Evolutionary conservation across 192 early-diverging fungal genomes (phyloP).

Genomic region (Podila epicladia): DNA sequence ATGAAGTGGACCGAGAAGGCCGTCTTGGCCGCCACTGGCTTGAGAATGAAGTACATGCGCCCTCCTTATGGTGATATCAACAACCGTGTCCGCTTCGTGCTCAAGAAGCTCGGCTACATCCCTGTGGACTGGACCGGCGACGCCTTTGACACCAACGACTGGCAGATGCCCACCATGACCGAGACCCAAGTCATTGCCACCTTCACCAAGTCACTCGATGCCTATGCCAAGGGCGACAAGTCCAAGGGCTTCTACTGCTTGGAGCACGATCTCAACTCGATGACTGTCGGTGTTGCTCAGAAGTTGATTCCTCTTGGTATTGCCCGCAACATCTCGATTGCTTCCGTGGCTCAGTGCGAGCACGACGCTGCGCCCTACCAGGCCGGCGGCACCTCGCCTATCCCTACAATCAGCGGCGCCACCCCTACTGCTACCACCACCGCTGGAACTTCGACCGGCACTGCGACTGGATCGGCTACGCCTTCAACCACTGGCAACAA

Average conservation of each 20-base stretch:
- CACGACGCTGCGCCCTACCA: constrained; percentile 26
- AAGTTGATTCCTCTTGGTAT: constrained; percentile 34
- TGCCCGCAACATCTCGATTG: constrained; percentile 35
- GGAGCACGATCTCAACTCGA: constrained; percentile 30
- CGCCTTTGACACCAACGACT: constrained; percentile 62
- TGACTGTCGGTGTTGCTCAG: constrained; percentile 28
- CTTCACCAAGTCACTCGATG: constrained; percentile 13
- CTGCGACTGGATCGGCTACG: not conserved
- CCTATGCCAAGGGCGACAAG: constrained; percentile 32
- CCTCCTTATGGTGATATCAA: constrained; percentile 67
- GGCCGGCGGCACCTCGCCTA: not conserved
- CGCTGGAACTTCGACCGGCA: not conserved
- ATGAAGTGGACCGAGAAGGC: constrained; percentile 60
- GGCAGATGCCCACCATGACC: constrained; percentile 43
- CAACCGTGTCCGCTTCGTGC: constrained; percentile 58
- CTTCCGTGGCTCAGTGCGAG: constrained; percentile 18
- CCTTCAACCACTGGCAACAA: too few species aligned
- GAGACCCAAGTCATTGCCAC: constrained; percentile 6
- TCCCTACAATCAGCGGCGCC: too few species aligned
- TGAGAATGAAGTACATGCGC: constrained; percentile 57
- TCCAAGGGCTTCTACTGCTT: constrained; percentile 35
- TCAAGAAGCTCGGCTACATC: constrained; percentile 44
- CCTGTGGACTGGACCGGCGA: constrained; percentile 35
- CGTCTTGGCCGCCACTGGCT: constrained; percentile 57
- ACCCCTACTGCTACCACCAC: too few species aligned